phyloP scores from a whole-genome alignment of 768 basidiomycete genomes.

The Lactarius pseudohatsudake region DNA sequence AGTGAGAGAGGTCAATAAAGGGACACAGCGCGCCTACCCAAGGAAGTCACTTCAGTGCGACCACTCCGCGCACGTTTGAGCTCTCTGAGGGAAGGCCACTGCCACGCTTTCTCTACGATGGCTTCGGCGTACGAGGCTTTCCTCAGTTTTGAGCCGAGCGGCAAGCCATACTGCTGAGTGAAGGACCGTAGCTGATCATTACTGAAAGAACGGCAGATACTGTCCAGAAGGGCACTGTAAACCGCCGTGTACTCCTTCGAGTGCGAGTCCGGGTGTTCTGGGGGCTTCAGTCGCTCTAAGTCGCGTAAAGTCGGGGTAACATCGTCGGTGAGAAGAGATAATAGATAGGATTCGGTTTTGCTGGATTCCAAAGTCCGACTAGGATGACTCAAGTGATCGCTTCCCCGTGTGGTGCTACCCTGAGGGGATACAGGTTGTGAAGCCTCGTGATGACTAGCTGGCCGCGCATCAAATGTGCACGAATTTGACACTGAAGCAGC shows the following conservation, averaged over 20 bases:
- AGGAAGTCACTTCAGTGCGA: conserved; percentile 46
- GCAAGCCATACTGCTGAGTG: conserved; percentile 47
- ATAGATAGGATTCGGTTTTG: conserved; percentile 56
- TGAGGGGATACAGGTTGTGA: neutral
- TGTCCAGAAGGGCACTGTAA: conserved; percentile 54
- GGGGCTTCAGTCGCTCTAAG: conserved; percentile 57
- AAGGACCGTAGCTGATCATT: conserved; percentile 59
- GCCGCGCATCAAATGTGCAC: neutral
- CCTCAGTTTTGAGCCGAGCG: conserved; percentile 30
- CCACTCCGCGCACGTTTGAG: conserved; percentile 52
- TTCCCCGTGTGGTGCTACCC: neutral
- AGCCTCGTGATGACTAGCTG: neutral
- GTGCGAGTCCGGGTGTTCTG: conserved; percentile 40
- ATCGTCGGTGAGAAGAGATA: conserved; percentile 48
- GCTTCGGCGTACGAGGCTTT: conserved; percentile 46
- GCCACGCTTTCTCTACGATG: conserved; percentile 67
- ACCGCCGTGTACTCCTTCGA: conserved; percentile 49
- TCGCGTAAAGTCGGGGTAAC: conserved; percentile 56
- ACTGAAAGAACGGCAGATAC: conserved; percentile 62
- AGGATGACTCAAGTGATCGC: neutral
- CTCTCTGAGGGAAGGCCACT: conserved; percentile 60
- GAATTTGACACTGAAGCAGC: conserved; percentile 5
- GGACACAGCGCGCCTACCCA: conserved; percentile 42
- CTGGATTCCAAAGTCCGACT: conserved; percentile 41
- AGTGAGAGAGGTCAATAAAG: conserved; percentile 10